Base-by-base conservation (phyloP, 805 yeast species). In the Nakazawaea molendinolei region DNA sequence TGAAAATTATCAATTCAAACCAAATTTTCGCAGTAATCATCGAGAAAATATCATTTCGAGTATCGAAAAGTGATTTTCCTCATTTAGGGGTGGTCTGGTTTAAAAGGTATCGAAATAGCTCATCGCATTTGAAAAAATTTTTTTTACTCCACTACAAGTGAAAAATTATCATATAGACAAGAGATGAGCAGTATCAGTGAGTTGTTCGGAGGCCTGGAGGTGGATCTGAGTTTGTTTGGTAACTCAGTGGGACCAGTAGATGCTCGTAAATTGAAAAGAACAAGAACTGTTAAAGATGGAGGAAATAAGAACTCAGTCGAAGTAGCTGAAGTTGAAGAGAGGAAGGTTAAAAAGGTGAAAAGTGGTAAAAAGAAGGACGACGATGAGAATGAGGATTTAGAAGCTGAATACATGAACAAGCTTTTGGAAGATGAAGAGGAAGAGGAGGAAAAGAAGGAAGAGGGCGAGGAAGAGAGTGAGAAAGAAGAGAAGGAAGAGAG, bases 381-480 rank as follows among this genome's bases (percentile, higher is more conserved):
- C 37, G 44, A 47, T 19, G 67, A 57, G 17, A 55, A 69, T 31
- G 73, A 61, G 16, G 79, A 74, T 44, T 55, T 76, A 29, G 85
- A 79, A 55, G 68, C 65, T 7, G 61, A 58, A 31, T 79, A 79
- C 51, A 66, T 68, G 46, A 60, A 63, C 18, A 74, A 75, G 44
- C 46, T 75, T n/a, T 51, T 69, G 34, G 56, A 59, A 25, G 66
- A 63, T 13, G 67, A 56, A 18, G 42, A 49, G n/a, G 49, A 43
- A 13, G 51, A 49, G 23, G 39, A 42, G 12, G 43, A 39, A 15
- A 36, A 43, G 43, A 16, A 49, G n/a, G 50, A 44, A 13, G 51
- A 49, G 23, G 39, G 42, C 10, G 42, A 38, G 13, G 35, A 41
- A 18, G 31, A 28, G 13, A 36, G 36, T 2, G 44, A 40, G 10